Evolutionary conservation across 495 filamentous ascomycete species (phyloP), one percentile per base, ranked within the genome.

Genomic region (Podospora australis): DNA sequence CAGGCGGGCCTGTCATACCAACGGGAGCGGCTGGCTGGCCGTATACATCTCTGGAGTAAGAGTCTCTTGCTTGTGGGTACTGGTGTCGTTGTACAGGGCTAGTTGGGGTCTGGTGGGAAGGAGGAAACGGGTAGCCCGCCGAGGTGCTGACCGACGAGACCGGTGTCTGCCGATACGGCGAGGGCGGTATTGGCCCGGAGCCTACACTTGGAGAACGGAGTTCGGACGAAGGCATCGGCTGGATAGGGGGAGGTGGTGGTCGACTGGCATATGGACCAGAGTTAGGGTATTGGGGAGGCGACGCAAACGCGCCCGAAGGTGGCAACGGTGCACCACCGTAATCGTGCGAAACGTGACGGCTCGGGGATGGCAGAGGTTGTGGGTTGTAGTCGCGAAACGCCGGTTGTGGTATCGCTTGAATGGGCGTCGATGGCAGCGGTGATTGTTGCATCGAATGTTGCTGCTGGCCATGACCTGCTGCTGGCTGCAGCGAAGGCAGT

Each of bases 71-170:
- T 41, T 64, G 63, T 24, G 70, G 66, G 56, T 74, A 74, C 40
- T 70, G 72, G 48, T 72, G 73, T 39, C 63, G 70, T 62, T 71
- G 70, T 49, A 70, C 61, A 44, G 72, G 72, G 51, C 71, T 74
- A 21, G 71, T 63, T n/a, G 77, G 73, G 44, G 70, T 73, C 45
- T 75, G 76, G 32, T 72, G 69, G n/a, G 66, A 63, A 36, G 68
- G 63, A 17, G 75, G 74, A 46, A 80, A 80, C 6, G 76, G 75
- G 52, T 78, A 82, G 41, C 73, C 72, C 44, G 58, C 67, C n/a
- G 59, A 54, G 10, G 54, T 60, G 54, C 67, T 66, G 41, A 68
- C 39, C 14, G 71, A 71, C 11, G 70, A 68, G 2, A 66, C 68
- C 4, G 72, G 71, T 23, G 69, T 72, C 30, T 69, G 74, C 43